Conservation (phyloP, 2,329 filamentous ascomycete genomes). For the Penicillium sclerotigenum region DNA sequence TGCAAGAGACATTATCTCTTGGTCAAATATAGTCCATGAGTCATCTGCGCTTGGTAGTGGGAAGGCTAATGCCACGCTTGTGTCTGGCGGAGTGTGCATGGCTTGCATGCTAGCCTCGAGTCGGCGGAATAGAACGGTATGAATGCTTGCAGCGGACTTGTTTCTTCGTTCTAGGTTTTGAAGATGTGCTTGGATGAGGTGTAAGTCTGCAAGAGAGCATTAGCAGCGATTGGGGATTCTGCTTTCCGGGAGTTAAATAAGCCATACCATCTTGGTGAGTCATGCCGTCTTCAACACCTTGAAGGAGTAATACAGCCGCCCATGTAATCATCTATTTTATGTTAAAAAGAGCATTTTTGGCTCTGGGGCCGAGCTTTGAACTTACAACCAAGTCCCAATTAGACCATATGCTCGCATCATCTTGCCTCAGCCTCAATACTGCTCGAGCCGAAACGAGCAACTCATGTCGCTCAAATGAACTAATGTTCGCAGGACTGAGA, state of each 20-base stretch:
- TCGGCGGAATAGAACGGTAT: slow-evolving; percentile 24
- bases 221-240: neutral
- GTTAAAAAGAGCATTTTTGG: neutral
- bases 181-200: slow-evolving; percentile 27
- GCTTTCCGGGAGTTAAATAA: neutral
- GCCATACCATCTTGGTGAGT: slow-evolving; percentile 28
- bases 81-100: slow-evolving; percentile 31
- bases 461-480: slow-evolving; percentile 26
- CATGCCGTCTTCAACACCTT: slow-evolving; percentile 30
- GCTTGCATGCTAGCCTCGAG: slow-evolving; percentile 28
- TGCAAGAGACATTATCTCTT: slow-evolving; percentile 30
- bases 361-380: neutral
- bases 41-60: slow-evolving; percentile 22
- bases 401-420: slow-evolving; percentile 33
- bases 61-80: slow-evolving; percentile 19
- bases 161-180: slow-evolving; percentile 23
- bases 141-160: slow-evolving; percentile 24
- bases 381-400: slow-evolving; percentile 33
- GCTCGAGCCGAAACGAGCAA: slow-evolving; percentile 30
- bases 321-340: slow-evolving; percentile 30
- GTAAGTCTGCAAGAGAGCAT: slow-evolving; percentile 17
- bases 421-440: slow-evolving; percentile 27
- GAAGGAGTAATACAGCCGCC: slow-evolving; percentile 28
- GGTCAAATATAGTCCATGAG: slow-evolving; percentile 33
- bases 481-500: slow-evolving; percentile 28